phyloP scores from a whole-genome alignment of 192 early-diverging fungal genomes.

The Cladochytrium replicatum region DNA sequence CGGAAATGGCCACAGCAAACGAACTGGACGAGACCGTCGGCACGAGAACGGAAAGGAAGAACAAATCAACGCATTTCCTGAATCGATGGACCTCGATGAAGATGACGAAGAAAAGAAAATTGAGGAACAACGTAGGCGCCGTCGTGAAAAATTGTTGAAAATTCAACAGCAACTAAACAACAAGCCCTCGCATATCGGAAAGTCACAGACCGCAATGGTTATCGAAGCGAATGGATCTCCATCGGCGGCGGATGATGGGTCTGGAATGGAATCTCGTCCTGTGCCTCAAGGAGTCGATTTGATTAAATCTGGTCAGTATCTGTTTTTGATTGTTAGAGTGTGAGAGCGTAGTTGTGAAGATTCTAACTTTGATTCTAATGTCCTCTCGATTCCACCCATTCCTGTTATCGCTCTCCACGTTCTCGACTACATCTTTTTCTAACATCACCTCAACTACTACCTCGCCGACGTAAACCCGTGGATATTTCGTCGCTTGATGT shows the following conservation, averaged over 20 bases:
- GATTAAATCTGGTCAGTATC: neutral
- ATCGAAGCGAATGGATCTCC: slow-evolving; percentile 2
- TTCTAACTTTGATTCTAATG: too few relatives aligned
- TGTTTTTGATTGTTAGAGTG: too few relatives aligned
- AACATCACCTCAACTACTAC: too few relatives aligned
- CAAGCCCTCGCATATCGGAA: neutral
- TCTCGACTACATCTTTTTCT: too few relatives aligned
- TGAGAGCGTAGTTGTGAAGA: too few relatives aligned
- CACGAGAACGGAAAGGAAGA: neutral
- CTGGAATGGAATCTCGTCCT: neutral
- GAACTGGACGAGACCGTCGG: neutral
- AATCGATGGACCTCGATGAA: slow-evolving; percentile 23
- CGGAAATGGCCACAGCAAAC: neutral
- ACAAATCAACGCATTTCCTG: neutral
- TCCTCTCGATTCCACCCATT: too few relatives aligned
- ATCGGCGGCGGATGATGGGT: slow-evolving; percentile 2
- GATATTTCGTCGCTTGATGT: too few relatives aligned
- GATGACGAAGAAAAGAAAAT: slow-evolving; percentile 70
- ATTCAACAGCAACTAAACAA: slow-evolving; percentile 13
- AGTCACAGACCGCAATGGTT: slow-evolving; percentile 14
- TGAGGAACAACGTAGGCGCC: slow-evolving; percentile 72
- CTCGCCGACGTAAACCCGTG: too few relatives aligned
- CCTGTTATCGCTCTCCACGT: too few relatives aligned
- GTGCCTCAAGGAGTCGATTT: slow-evolving; percentile 1
- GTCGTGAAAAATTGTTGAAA: slow-evolving; percentile 45